Base-by-base conservation (phyloP, 352 stramenopile genomes). In the Globisporangium radiosum region DNA sequence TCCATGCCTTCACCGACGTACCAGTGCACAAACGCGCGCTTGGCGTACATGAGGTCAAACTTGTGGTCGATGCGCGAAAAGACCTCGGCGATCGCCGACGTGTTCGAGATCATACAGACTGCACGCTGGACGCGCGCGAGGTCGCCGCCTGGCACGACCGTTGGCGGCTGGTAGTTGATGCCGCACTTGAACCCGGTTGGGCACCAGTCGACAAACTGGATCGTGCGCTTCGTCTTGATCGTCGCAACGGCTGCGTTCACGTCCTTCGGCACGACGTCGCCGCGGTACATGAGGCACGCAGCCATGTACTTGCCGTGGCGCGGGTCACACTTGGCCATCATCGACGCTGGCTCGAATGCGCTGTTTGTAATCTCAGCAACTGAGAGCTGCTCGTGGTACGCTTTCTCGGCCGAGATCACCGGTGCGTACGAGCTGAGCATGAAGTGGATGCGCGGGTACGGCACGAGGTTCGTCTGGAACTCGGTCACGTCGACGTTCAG, bases 21-120 rank as follows among this genome's bases (percentile, higher is more conserved):
- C 97, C 97, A 99, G 85, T 99, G 96, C 60, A 99, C 96, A 70
- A 99, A 99, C 53, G 97, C 97, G 81, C 97, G 95, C 86, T 99
- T 99, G 63, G 95, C 95, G 79, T 99, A 99, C 97, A 99, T 99
- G 53, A 99, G 80, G 72, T 99, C 96, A 75, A 99, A 99, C 89
- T 99, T 99, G 90, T 99, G 94, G 65, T 99, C 96, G 69, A 99
- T 98, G 62, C 97, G 92, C 8, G 82, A 97, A 60, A 99, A 97
- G 37, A 98, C 97, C 74, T 99, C 97, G 51, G 94, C 95, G 71
- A 99, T 99, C 58, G 97, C 97, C 40, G 94, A 99, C 54, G 95
- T 99, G 88, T 99, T 99, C 56, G 94, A 97, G 72, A 99, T 97
- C 95, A 99, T 99, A 80, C 94, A 99, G 66, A 99, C 95, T 33